A percentile compares a stretch with the other conserved stretches of the same genome.
These are phyloP conservation scores for Royoungia palumana DNA, from an alignment of 768 basidiomycete species.

Conservation along the genomic window DNA sequence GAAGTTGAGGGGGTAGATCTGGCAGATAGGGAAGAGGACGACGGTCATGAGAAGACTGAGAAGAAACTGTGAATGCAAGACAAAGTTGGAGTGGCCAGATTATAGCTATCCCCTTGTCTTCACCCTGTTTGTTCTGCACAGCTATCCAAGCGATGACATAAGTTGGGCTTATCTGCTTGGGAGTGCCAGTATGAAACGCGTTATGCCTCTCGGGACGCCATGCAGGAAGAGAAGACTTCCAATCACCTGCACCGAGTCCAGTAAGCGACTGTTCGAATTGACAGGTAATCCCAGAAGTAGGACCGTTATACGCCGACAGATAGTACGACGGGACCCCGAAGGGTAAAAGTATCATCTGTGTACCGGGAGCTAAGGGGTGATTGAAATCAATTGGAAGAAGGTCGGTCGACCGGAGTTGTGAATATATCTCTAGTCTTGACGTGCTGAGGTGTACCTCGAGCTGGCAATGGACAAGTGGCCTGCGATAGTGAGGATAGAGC, in stretches of 20 bases:
- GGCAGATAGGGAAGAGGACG: conserved; percentile 54
- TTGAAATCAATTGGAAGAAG: conserved; percentile 46
- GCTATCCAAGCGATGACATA: conserved; percentile 73
- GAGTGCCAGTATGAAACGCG: conserved; percentile 17
- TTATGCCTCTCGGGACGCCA: conserved; percentile 21
- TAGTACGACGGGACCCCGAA: conserved; percentile 71
- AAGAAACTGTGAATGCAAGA: conserved; percentile 39
- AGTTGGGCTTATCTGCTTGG: conserved; percentile 17
- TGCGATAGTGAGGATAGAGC: conserved; percentile 25
- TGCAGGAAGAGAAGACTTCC: conserved; percentile 30
- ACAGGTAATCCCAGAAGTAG: conserved; percentile 54
- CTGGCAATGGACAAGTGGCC: conserved; percentile 59
- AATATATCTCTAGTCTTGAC: conserved; percentile 60
- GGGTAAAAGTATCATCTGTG: conserved; percentile 69
- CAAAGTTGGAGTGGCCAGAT: conserved; percentile 71
- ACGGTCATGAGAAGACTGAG: conserved; percentile 36
- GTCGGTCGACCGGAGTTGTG: conserved; percentile 54
- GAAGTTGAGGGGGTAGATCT: conserved; percentile 60
- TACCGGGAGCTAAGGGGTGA: conserved; percentile 51
- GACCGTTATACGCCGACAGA: conserved; percentile 65
- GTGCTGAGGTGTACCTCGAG: conserved; percentile 50
- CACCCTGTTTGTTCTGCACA: conserved; percentile 75
- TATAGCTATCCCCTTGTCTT: conserved; percentile 73
- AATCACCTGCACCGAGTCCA: conserved; percentile 60
- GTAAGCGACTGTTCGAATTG: conserved; percentile 63